Conservation (phyloP, 441 rosid genomes). For the Populus tomentosa region DNA sequence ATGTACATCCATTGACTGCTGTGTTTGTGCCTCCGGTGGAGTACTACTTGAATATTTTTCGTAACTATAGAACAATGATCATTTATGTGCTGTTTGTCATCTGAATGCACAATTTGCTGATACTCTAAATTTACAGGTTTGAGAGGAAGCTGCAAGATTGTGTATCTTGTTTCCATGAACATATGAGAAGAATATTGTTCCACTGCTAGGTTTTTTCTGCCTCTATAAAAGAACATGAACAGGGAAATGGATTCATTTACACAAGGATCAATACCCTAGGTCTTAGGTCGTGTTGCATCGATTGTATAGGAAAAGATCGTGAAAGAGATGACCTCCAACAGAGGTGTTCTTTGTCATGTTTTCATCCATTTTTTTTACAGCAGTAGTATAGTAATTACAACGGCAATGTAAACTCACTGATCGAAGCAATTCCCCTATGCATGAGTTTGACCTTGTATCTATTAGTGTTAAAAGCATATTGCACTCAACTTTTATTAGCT, state of each 20-base stretch:
- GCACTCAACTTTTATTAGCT: neutral
- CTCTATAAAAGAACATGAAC: neutral
- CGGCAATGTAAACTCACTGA: conserved; percentile 5
- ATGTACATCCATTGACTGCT: neutral
- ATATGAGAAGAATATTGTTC: conserved; percentile 8
- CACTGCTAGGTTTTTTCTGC: neutral
- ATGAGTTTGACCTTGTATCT: neutral
- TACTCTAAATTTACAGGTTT: conserved; percentile 23
- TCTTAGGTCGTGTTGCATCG: conserved; percentile 7
- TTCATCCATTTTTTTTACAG: conserved; percentile 1
- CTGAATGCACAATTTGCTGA: conserved; percentile 4
- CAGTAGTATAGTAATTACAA: neutral
- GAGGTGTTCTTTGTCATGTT: conserved; percentile 14
- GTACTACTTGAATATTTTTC: neutral
- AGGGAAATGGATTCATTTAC: neutral
- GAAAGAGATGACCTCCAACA: conserved; percentile 13
- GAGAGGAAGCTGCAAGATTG: conserved; percentile 8
- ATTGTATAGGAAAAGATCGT: conserved; percentile 18
- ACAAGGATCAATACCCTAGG: neutral
- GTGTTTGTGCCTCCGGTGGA: neutral
- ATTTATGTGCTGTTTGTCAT: neutral
- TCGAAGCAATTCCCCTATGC: neutral
- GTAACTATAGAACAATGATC: neutral
- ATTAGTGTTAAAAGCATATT: neutral
- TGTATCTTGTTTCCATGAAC: neutral